Evolutionary conservation across 805 yeast genomes (phyloP), one percentile per base, ranked within the genome.

Genomic region (Suhomyces pyralidae): DNA sequence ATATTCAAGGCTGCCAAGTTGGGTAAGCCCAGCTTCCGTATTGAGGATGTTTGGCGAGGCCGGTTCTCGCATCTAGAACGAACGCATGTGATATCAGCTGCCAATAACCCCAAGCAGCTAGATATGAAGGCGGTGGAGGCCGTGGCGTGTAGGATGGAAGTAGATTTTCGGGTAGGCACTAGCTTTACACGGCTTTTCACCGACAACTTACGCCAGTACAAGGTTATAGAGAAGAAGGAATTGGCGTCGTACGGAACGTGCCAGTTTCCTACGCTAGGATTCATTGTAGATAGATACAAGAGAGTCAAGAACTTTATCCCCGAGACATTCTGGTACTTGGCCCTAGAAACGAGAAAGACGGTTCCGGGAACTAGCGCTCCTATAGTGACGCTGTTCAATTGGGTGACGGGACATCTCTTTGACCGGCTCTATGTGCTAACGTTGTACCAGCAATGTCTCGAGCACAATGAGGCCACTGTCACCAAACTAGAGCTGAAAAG

Each of bases 211-310:
- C 72, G 71, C 58, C 63, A 63, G 44, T 56, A 56, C 26, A 61
- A 64, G 34, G 61, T 79, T 12, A 61, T 67, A n/a, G 72, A 66
- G 15, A 68, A 64, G 2, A 54, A 59, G 36, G 61, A 71, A 75
- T 64, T 71, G 5, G 76, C 87, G 0, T 90, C 97, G 1, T 94
- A 92, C 66, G 99, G 99, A 2, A 79, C 82, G 2, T 94, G 99
- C 65, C 99, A 94, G 65, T 94, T 94, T 61, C 99, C 99, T 2
- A 93, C 99, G 0, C 74, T 94, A 49, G 98, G 99, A 3, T 94
- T 94, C 69, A 92, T 94, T 0, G 98, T 94, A 9, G 99, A 94
- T 62, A 75, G 99, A 53, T 91, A 84, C 65, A 83, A 84, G 52
- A 76, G 97, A 52, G 87, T 88, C 32, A 80, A 82, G 60, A 74